Percentiles rank a stretch among this genome's conserved stretches.
Conservation (phyloP, 202 grass and related monocot genomes). For the Eragrostis tef region DNA sequence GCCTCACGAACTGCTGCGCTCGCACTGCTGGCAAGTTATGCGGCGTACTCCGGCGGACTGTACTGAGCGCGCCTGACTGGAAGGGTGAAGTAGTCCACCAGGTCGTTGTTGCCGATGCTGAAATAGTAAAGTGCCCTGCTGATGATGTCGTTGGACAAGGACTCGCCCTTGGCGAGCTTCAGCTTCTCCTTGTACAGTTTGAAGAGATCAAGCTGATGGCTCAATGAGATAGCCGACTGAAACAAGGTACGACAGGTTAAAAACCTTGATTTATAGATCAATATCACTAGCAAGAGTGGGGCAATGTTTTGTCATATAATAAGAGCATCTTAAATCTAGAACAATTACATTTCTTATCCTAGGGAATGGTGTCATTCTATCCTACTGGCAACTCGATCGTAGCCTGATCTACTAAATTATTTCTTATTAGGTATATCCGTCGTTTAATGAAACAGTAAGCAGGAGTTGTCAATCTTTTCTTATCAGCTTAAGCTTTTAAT, state of each 20-base stretch:
- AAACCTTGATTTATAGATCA: background rate
- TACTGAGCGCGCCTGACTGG: slow-evolving; percentile 33
- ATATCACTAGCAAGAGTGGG: too few relatives aligned
- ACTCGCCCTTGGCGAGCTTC: slow-evolving; percentile 21
- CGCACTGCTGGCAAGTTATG: slow-evolving; percentile 40
- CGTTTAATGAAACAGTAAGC: too few relatives aligned
- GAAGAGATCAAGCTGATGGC: slow-evolving; percentile 53
- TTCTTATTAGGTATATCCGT: too few relatives aligned
- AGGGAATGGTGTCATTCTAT: too few relatives aligned
- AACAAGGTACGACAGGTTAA: background rate
- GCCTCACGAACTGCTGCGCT: slow-evolving; percentile 28
- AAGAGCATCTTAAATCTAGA: too few relatives aligned
- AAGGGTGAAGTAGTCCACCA: slow-evolving; percentile 52
- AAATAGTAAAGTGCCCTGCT: slow-evolving; percentile 48
- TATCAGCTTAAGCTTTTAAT: too few relatives aligned
- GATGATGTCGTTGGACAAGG: slow-evolving; percentile 36
- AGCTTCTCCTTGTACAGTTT: slow-evolving; percentile 54
- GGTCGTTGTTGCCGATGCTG: slow-evolving; percentile 62
- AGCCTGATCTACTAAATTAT: too few relatives aligned
- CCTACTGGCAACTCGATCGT: too few relatives aligned
- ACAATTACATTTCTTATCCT: too few relatives aligned
- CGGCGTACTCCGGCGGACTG: slow-evolving; percentile 42
- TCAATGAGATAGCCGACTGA: slow-evolving; percentile 43
- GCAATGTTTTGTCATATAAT: too few relatives aligned
- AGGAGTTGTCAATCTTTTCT: too few relatives aligned